Percentiles rank a stretch among this genome's conserved stretches.
Conservation (phyloP, 768 basidiomycete species). For the Tulasnella sp. region DNA sequence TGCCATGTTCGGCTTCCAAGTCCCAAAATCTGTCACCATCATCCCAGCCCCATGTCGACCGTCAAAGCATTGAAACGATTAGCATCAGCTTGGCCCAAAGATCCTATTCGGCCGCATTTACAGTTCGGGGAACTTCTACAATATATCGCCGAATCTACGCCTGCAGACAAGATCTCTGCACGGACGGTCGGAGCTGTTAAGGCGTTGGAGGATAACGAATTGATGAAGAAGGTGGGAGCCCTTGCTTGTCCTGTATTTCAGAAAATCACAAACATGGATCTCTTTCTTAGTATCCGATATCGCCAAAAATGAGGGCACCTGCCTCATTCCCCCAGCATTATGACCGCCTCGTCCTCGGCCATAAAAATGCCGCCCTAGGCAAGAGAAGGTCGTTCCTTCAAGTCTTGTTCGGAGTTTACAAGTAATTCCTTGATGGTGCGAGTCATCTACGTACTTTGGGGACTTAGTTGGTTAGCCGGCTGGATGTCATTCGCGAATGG, state of each 20-base stretch:
- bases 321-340: constrained; percentile 14
- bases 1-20: background rate
- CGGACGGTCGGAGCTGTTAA: background rate
- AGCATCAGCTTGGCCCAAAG: constrained; percentile 4
- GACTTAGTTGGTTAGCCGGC: background rate
- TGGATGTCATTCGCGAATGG: background rate
- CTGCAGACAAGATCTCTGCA: background rate
- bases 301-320: background rate
- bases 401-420: constrained; percentile 7
- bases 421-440: background rate
- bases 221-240: constrained; percentile 11
- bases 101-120: background rate
- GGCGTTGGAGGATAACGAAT: background rate
- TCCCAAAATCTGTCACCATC: background rate
- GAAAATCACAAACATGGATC: background rate
- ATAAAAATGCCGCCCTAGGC: constrained; percentile 1
- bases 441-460: background rate
- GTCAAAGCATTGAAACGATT: background rate
- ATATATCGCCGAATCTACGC: background rate
- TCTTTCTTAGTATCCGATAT: background rate
- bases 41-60: background rate
- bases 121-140: constrained; percentile 6
- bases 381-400: background rate
- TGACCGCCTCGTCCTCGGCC: constrained; percentile 2
- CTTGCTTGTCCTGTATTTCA: background rate